Base-by-base conservation (phyloP, 1,284 basidiomycete genomes). In the Cutaneotrichosporon daszewskae region DNA sequence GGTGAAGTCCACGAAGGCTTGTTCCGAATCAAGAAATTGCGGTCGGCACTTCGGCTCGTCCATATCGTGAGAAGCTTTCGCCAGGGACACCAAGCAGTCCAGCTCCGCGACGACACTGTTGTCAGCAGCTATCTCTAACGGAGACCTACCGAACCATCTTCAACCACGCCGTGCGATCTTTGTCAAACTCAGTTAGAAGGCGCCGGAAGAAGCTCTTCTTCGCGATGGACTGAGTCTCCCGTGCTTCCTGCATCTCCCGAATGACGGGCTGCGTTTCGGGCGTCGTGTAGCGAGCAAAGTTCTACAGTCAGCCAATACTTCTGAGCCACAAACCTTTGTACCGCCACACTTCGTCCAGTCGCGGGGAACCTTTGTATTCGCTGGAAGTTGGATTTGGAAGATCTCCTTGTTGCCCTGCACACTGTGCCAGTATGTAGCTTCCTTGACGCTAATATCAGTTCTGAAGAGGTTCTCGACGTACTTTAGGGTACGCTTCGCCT, bases 11-110 rank as follows among this genome's bases (percentile, higher is more conserved):
- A 91, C 64, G 55, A 82, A 81, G 3, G 91, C 88, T 24, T 79
- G 75, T 47, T 85, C 82, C 7, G 81, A 79, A 37, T 88, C 85
- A 17, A 94, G 76, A 51, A 99, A 83, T 59, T 84, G 80, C 0
- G 95, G 95, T 49, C 95, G 76, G 65, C 94, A 97, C 31, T 82
- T 79, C 3, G 95, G 95, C 70, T 94, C 87, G 33, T 91, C 92
- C 40, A 99, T 79, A 11, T 88, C 87, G 25, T 75, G 69, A 1
- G 92, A 96, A 0, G 91, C 80, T 69, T 91, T 92, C 7, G 94
- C 86, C 37, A 99, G 74, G 57, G 88, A 91, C 61, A 95, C 81
- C 24, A 99, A 74, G 68, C 95, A 98, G 69, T 99, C 95, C 19
- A 98, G 74, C 72, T 96, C 82, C 40, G 91, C 80, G 55, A 88